Evolutionary conservation across 768 basidiomycete genomes (phyloP), one percentile per base, ranked within the genome.

Genomic region (Tylopilus sp.): DNA sequence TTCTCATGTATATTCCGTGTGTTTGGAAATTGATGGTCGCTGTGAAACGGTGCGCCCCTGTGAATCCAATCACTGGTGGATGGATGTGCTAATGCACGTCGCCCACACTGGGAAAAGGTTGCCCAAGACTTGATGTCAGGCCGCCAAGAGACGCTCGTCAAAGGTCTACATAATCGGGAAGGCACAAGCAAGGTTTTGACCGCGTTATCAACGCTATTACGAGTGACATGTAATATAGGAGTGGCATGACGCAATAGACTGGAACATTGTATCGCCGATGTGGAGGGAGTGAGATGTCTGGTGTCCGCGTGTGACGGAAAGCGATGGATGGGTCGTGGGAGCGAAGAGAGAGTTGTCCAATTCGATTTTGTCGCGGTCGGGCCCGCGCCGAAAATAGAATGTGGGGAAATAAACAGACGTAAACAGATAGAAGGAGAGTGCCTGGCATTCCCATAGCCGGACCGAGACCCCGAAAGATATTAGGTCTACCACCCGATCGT

Each of bases 401-500:
- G 63, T 62, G 62, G 62, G 63, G 62, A 53, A 54, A 62, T 52
- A 57, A 57, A 56, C 21, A 58, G 19, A 6, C 0, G 30, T 28
- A 63, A 63, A 57, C 31, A 64, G 12, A 38, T 21, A 37, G 21
- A 37, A 7, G 30, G 8, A 13, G 11, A 3, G 63, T 65, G 49
- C 63, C 63, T 65, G 57, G 21, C 4, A 57, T 68, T 67, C 58
- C 66, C 66, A 63, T 66, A 66, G 59, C 40, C 67, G 67, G 67
- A 60, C 67, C 67, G 69, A 68, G 60, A 66, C 69, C 62, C 68
- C 66, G 68, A 47, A 17, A 52, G 59, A 59, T 61, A 58, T 63
- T 56, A 54, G 46, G 55, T 24, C 26, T 29, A 41, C 25, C 24
- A 45, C 14, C 17, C 48, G 9, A 34, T 29, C 28, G 24, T 12